Percentiles rank a stretch among this genome's conserved stretches.
Conservation (phyloP, 495 filamentous ascomycete genomes). For the Penicillium cataractarum region DNA sequence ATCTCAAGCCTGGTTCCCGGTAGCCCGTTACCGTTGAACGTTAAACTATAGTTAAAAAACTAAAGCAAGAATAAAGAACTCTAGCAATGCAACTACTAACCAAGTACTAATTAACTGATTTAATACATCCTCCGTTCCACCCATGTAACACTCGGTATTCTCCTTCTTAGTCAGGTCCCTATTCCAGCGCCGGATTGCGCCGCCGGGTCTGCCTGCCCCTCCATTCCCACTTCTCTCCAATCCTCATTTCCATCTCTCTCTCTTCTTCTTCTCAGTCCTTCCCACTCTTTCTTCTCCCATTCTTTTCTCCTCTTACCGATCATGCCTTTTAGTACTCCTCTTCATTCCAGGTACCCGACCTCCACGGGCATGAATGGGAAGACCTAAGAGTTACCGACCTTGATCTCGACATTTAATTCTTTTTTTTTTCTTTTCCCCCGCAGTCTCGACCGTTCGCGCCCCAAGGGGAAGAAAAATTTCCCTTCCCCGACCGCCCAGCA, state of each 20-base stretch:
- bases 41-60: constrained; percentile 2
- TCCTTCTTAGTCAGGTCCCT: constrained; percentile 22
- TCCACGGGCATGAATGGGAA: constrained; percentile 49
- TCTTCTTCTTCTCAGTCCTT: constrained; percentile 24
- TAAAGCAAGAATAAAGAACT: background rate
- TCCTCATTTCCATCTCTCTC: constrained; percentile 17
- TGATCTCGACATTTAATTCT: background rate
- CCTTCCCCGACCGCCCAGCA: constrained; percentile 32
- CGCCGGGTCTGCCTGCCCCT: constrained; percentile 33
- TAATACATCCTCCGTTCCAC: background rate
- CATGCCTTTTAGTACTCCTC: constrained; percentile 44
- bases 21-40: background rate
- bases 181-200: constrained; percentile 24
- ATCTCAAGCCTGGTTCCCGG: background rate
- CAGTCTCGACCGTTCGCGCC: constrained; percentile 14
- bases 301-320: constrained; percentile 28
- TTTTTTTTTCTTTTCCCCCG: constrained; percentile 9
- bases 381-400: constrained; percentile 32
- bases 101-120: no score
- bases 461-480: constrained; percentile 36
- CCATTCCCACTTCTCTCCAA: constrained; percentile 27
- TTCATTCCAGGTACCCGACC: constrained; percentile 42
- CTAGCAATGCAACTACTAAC: no score
- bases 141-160: background rate
- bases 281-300: constrained; percentile 27